These are phyloP conservation scores for Cenchrus purpureus DNA, from an alignment of 176 grass and related monocot genomes.

Conservation along the genomic window DNA sequence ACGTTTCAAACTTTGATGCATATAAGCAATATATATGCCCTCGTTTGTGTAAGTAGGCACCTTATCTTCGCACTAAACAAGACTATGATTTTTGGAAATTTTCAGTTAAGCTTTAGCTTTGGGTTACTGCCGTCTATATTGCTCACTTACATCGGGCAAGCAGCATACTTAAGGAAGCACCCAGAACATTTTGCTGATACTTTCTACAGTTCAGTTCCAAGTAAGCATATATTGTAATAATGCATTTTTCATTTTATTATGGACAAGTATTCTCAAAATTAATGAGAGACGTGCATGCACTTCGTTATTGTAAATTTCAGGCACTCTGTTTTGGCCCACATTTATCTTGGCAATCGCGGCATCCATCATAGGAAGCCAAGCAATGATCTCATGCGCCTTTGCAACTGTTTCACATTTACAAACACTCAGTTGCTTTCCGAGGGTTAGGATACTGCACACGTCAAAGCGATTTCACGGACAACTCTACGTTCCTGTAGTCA, in stretches of 20 bases:
- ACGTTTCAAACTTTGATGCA: background rate
- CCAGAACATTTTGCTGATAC: conserved; percentile 16
- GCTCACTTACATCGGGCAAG: conserved; percentile 59
- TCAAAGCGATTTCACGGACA: conserved; percentile 47
- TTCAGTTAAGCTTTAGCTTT: conserved; percentile 40
- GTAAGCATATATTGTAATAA: conserved; percentile 20
- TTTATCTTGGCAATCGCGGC: conserved; percentile 51
- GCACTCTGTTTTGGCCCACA: conserved; percentile 46
- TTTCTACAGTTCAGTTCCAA: conserved; percentile 60
- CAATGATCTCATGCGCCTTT: conserved; percentile 59
- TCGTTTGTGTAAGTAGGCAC: background rate
- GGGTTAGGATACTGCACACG: conserved; percentile 52
- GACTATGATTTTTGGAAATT: background rate
- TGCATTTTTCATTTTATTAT: background rate
- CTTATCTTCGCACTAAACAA: background rate
- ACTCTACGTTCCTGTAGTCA: conserved; percentile 58
- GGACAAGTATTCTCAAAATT: background rate
- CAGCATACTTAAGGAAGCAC: conserved; percentile 45
- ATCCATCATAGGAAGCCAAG: conserved; percentile 57
- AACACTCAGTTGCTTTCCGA: conserved; percentile 56
- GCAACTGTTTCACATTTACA: conserved; percentile 51
- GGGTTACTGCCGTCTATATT: conserved; percentile 41
- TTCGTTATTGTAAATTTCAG: conserved; percentile 22
- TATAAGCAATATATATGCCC: background rate
- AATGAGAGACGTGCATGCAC: too few relatives aligned